Percentiles rank a stretch among this genome's conserved stretches.
These are phyloP conservation scores for Cercospora citrullina DNA, from an alignment of 2,329 filamentous ascomycete genomes.

Conservation along the genomic window DNA sequence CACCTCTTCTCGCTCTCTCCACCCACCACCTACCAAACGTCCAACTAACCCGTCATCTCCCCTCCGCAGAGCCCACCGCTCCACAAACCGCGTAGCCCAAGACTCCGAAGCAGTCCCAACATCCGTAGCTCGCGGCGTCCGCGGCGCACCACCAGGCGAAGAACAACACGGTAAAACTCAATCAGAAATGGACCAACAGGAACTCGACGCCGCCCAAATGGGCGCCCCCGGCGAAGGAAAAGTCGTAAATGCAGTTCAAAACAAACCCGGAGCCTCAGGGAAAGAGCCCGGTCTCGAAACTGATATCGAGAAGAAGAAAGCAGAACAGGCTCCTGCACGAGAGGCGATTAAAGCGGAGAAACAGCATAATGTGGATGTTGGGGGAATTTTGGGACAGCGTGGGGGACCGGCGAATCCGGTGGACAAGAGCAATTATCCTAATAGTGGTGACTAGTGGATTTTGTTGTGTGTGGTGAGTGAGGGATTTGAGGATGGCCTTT, in stretches of 20 bases:
- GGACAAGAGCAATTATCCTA: constrained; percentile 38
- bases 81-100: constrained; percentile 36
- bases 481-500: neutral
- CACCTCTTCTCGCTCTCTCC: neutral
- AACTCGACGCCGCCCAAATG: constrained; percentile 52
- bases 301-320: constrained; percentile 54
- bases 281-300: constrained; percentile 45
- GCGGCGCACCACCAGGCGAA: constrained; percentile 48
- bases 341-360: constrained; percentile 45
- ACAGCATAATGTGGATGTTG: constrained; percentile 41
- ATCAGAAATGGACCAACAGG: constrained; percentile 48
- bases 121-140: constrained; percentile 45
- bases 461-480: neutral
- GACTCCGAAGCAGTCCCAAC: constrained; percentile 41
- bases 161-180: constrained; percentile 44
- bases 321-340: constrained; percentile 48
- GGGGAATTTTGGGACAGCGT: constrained; percentile 47
- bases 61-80: constrained; percentile 38
- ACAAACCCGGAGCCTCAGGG: constrained; percentile 40
- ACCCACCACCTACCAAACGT: too few species aligned
- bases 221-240: constrained; percentile 49
- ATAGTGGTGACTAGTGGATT: constrained; percentile 18
- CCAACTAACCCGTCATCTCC: neutral
- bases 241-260: constrained; percentile 45
- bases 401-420: constrained; percentile 48